Conservation (phyloP, 2,329 filamentous ascomycete species). For the Pestalotiopsis sp. region DNA sequence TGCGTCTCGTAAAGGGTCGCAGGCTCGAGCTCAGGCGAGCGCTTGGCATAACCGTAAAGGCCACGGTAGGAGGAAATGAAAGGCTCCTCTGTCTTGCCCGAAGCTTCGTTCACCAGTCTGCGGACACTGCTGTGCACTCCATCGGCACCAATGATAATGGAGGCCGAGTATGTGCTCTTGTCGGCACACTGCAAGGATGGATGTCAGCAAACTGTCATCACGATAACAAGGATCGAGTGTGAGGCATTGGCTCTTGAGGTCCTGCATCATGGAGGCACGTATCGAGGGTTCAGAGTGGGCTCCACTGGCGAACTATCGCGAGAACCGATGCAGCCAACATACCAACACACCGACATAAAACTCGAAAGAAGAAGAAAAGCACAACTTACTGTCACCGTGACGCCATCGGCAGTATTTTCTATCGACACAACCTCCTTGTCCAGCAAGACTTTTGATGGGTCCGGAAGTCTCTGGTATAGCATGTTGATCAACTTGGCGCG, state of each 20-base stretch:
- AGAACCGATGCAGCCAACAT: not conserved
- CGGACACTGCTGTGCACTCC: slow-evolving; percentile 42
- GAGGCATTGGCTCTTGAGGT: not conserved
- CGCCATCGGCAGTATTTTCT: slow-evolving; percentile 11
- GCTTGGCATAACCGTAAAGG: slow-evolving; percentile 21
- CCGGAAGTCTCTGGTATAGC: slow-evolving; percentile 23
- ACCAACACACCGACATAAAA: slow-evolving; percentile 17
- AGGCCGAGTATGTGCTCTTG: slow-evolving; percentile 34
- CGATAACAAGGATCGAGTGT: slow-evolving; percentile 13
- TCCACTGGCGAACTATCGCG: not conserved
- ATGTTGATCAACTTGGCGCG: slow-evolving; percentile 25
- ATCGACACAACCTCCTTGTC: slow-evolving; percentile 16
- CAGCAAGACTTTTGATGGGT: slow-evolving; percentile 13
- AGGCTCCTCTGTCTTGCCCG: slow-evolving; percentile 19
- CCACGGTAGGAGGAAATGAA: slow-evolving; percentile 26
- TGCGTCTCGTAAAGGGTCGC: slow-evolving; percentile 18
- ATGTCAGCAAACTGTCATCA: slow-evolving; percentile 30
- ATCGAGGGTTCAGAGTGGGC: not conserved
- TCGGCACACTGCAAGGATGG: slow-evolving; percentile 30
- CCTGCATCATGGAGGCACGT: not conserved
- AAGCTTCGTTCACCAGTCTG: slow-evolving; percentile 29
- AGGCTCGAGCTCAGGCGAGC: slow-evolving; percentile 11
- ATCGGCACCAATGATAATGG: slow-evolving; percentile 44
- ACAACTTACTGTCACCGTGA: slow-evolving; percentile 11
- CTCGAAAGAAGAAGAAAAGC: slow-evolving; percentile 13